phyloP scores from a whole-genome alignment of 2,329 filamentous ascomycete genomes.

The Colletotrichum orchidophilum region DNA sequence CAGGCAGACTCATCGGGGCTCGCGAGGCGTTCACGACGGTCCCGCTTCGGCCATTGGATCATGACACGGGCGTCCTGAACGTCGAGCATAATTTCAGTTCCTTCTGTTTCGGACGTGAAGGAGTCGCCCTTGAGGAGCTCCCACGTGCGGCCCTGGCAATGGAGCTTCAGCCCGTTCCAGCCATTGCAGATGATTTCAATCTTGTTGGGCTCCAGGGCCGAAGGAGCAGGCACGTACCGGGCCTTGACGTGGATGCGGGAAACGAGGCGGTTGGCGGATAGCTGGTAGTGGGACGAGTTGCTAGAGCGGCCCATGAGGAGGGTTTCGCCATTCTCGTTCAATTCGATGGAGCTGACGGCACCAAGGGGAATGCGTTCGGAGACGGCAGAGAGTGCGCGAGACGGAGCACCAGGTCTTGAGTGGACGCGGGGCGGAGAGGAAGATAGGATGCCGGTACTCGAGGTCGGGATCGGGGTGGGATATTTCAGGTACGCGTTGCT shows the following conservation, averaged over 20 bases:
- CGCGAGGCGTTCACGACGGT: slow-evolving; percentile 56
- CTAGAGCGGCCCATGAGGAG: slow-evolving; percentile 92
- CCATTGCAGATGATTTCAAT: slow-evolving; percentile 92
- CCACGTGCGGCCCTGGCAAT: slow-evolving; percentile 88
- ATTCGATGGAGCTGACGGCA: slow-evolving; percentile 82
- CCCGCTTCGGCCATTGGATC: slow-evolving; percentile 82
- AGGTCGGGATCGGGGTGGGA: slow-evolving; percentile 93
- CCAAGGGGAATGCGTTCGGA: slow-evolving; percentile 86
- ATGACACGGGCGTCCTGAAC: slow-evolving; percentile 92
- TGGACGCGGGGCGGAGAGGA: slow-evolving; percentile 77
- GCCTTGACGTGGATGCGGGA: slow-evolving; percentile 94
- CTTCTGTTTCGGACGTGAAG: slow-evolving; percentile 89
- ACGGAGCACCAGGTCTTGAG: slow-evolving; percentile 13
- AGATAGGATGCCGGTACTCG: slow-evolving; percentile 89
- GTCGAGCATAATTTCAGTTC: slow-evolving; percentile 92
- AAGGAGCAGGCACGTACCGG: slow-evolving; percentile 77
- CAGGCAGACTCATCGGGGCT: slow-evolving; percentile 75
- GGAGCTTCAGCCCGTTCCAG: slow-evolving; percentile 94
- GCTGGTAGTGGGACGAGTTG: slow-evolving; percentile 93
- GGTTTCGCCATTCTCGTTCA: slow-evolving; percentile 82
- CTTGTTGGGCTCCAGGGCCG: slow-evolving; percentile 75
- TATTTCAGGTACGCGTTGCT: slow-evolving; percentile 72
- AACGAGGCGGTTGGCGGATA: slow-evolving; percentile 90
- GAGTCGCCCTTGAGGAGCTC: slow-evolving; percentile 88
- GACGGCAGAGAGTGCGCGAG: slow-evolving; percentile 63